These are phyloP conservation scores for Serendipita vermifera DNA, from an alignment of 768 basidiomycete genomes.

Conservation along the genomic window DNA sequence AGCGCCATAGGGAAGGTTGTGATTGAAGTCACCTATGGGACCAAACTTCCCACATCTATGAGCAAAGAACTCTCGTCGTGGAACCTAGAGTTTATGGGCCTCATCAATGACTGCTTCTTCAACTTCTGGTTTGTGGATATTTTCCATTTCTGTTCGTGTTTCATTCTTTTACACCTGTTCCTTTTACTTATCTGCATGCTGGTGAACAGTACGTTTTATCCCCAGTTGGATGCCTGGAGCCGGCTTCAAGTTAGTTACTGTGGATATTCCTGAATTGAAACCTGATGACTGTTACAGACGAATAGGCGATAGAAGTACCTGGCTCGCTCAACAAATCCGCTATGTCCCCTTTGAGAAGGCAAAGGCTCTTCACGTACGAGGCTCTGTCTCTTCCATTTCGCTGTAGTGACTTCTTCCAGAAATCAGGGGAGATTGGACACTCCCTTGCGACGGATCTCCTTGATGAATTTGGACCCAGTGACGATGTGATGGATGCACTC, in stretches of 20 bases:
- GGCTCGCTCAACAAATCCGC: background rate
- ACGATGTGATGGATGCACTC: background rate
- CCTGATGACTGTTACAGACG: background rate
- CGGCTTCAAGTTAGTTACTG: background rate
- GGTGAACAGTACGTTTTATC: background rate
- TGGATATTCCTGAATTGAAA: too few relatives aligned
- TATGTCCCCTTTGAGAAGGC: background rate
- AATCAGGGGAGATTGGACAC: background rate
- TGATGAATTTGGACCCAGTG: background rate
- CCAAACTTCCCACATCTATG: background rate
- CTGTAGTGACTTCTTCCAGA: background rate
- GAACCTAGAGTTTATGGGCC: background rate
- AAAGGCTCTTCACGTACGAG: background rate
- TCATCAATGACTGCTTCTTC: background rate
- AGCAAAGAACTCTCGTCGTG: background rate
- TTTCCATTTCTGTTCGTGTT: background rate
- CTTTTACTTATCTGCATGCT: background rate
- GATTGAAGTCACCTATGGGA: background rate
- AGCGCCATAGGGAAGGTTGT: background rate
- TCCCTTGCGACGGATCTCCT: background rate
- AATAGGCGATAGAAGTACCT: background rate
- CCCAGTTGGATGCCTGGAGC: background rate
- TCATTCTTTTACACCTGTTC: background rate
- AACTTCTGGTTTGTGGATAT: background rate
- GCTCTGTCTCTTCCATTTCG: background rate